These are phyloP conservation scores for Corymbia citriodora DNA, from an alignment of 441 rosid species.

Conservation along the genomic window DNA sequence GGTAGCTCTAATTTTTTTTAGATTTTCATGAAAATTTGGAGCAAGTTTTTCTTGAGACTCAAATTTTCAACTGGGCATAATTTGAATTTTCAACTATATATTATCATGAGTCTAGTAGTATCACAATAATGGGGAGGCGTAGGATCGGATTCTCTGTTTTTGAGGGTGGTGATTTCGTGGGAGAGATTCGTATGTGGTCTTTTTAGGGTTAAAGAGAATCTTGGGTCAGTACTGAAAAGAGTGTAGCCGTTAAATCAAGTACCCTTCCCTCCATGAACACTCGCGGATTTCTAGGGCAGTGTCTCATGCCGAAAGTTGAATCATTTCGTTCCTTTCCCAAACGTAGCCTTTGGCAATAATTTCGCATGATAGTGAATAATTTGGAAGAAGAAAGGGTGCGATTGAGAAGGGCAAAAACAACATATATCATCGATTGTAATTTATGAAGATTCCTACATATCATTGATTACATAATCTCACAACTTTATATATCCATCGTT, in stretches of 20 bases:
- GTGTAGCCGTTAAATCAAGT: constrained; percentile 26
- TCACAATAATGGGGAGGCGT: background rate
- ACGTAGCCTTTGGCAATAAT: background rate
- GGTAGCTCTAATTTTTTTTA: background rate
- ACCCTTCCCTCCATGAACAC: constrained; percentile 32
- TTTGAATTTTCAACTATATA: background rate
- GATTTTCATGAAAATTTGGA: background rate
- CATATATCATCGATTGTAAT: background rate
- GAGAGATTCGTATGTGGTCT: background rate
- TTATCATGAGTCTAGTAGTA: background rate
- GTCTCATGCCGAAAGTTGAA: background rate
- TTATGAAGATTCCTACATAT: background rate
- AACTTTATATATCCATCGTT: background rate
- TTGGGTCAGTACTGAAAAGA: background rate
- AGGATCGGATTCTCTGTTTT: background rate
- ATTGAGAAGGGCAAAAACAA: background rate
- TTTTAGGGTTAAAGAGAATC: background rate
- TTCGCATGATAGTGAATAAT: background rate
- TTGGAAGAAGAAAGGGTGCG: background rate
- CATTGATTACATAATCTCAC: background rate
- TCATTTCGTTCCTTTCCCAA: background rate
- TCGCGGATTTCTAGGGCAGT: constrained; percentile 23
- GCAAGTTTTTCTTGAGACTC: background rate
- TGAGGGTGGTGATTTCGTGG: background rate
- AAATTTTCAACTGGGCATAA: background rate